A percentile compares a stretch with the other conserved stretches of the same genome.
Evolutionary conservation across 2,329 filamentous ascomycete species (phyloP).

Genomic region (Ascosphaera apis): DNA sequence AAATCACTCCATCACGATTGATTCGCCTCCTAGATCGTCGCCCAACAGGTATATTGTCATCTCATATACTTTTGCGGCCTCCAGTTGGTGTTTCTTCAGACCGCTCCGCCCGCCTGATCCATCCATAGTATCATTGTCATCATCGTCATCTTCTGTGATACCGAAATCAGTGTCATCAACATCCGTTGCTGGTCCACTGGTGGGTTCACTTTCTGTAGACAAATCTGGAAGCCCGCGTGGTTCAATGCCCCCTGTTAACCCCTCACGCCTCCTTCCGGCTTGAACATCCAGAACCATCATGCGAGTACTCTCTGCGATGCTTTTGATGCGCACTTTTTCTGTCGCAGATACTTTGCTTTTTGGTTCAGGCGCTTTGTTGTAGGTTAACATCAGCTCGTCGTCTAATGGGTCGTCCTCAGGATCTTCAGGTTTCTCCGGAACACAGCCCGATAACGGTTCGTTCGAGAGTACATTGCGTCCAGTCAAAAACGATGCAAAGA

Average conservation of each 20-base stretch:
- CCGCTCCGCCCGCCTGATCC: constrained; percentile 13
- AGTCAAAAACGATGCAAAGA: constrained; percentile 52
- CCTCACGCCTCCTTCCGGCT: constrained; percentile 13
- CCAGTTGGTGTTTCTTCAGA: constrained; percentile 32
- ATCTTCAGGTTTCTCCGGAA: not conserved
- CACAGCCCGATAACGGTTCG: constrained; percentile 45
- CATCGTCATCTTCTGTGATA: constrained; percentile 12
- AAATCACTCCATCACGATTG: not conserved
- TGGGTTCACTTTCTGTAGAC: constrained; percentile 18
- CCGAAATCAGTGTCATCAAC: constrained; percentile 11
- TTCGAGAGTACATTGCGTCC: constrained; percentile 44
- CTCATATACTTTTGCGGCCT: constrained; percentile 57
- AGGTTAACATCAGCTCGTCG: not conserved
- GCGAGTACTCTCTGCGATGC: constrained; percentile 55
- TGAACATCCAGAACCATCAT: constrained; percentile 43
- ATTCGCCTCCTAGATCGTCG: constrained; percentile 31
- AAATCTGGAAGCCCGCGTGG: constrained; percentile 19
- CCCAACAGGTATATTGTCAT: constrained; percentile 54
- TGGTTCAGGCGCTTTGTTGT: not conserved
- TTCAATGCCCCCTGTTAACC: not conserved
- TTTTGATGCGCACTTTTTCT: constrained; percentile 72
- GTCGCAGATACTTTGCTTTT: constrained; percentile 35
- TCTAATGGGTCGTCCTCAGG: not conserved
- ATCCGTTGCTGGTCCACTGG: constrained; percentile 11
- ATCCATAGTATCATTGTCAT: constrained; percentile 25